Percentiles rank a stretch among this genome's conserved stretches.
These are phyloP conservation scores for Przewalskia tangutica DNA, from an alignment of 257 asterid species.

Conservation along the genomic window DNA sequence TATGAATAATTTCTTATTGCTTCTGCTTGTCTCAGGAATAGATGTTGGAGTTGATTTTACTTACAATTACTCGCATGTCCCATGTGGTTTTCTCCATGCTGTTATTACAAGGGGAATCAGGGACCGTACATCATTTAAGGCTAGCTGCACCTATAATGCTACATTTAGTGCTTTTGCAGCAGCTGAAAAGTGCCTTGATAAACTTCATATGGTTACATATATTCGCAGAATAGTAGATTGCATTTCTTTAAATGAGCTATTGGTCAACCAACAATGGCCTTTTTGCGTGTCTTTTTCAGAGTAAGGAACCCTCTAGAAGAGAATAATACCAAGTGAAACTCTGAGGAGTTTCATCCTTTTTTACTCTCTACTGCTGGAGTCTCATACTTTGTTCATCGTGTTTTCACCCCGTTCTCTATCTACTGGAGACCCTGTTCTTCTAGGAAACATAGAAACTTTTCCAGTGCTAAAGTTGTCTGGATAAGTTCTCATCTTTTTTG, in stretches of 20 bases:
- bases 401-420: not conserved
- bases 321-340: not conserved
- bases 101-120: not conserved
- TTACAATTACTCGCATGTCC: not conserved
- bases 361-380: not conserved
- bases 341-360: not conserved
- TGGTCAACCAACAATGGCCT: not conserved
- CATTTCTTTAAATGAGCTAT: not conserved
- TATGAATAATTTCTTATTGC: not conserved
- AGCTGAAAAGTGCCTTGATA: not conserved
- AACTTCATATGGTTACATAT: not conserved
- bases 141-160: not conserved
- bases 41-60: not conserved
- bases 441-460: not conserved
- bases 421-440: not conserved
- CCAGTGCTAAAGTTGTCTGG: not conserved
- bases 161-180: not conserved
- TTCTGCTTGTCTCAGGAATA: not conserved
- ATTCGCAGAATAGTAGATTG: not conserved
- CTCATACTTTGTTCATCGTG: not conserved
- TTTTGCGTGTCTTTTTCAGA: not conserved
- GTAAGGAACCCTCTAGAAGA: not conserved
- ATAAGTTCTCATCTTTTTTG: not conserved
- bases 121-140: not conserved
- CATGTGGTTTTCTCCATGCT: not conserved